Evolutionary conservation across 2,329 filamentous ascomycete genomes (phyloP), one percentile per base, ranked within the genome.

Genomic region (Epichloe glyceriae): DNA sequence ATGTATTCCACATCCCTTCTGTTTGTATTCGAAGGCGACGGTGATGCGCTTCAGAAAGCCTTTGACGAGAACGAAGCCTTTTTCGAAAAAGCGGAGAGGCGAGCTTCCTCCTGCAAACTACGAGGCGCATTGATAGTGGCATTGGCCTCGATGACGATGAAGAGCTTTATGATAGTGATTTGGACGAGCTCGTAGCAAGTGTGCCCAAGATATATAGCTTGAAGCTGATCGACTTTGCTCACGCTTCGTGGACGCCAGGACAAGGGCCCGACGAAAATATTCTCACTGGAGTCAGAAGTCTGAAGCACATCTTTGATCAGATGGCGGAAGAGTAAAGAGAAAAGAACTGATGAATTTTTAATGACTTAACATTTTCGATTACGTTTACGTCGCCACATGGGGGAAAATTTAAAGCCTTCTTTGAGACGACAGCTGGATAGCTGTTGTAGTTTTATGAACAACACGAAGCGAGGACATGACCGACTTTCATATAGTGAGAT

Each of bases 151-250:
- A 68, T 52, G 70, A 72, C 37, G 65, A 69, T 26, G 67, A 67
- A 11, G 47, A 14, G 12, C 33, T 41, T 10, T 22, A 41, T 22
- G 63, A 75, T 2, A 74, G 74, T 4, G 78, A 82, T 2, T 74
- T 79, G 12, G 65, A 66, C 39, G 67, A 69, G 0, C 63, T 65
- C 1, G 66, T 71, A 1, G 72, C 72, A 2, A 73, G 44, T 15
- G 54, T 71, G 11, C 85, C 85, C 0, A 83, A 83, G 59, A 79
- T 95, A 42, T 88, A 85, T 60, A 78, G 81, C 12, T 74, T 96
- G 47, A 93, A 91, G 63, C 75, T 98, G 55, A 98, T 98, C 59
- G 93, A 98, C 66, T 98, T 98, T 74, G 93, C 93, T 1, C 93
- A 98, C 67, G 93, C 93, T 11, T 70, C 74, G 47, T 97, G 85